phyloP scores from a whole-genome alignment of 139 green algal genomes.

The Gonium pectorale region DNA sequence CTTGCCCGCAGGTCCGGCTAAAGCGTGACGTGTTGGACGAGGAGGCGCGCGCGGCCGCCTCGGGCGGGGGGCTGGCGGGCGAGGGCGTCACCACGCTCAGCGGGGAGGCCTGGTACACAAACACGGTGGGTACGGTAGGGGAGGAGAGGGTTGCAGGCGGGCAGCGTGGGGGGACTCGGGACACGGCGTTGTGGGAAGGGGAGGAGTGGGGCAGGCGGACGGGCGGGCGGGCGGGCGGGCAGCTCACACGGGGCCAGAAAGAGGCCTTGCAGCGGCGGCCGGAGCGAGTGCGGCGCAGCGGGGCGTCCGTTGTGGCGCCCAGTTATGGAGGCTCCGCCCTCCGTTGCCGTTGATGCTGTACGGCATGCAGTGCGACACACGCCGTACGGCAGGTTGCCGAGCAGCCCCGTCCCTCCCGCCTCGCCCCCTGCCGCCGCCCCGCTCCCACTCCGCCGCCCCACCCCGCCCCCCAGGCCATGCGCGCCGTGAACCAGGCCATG shows the following conservation, averaged over 20 bases:
- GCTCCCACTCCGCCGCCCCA: neutral
- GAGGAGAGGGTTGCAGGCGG: conserved; percentile 68
- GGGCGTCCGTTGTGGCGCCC: too few species aligned
- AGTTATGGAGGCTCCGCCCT: too few species aligned
- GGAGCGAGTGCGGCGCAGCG: too few species aligned
- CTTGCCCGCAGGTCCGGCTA: conserved; percentile 72
- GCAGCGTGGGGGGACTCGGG: conserved; percentile 72
- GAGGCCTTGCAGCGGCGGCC: too few species aligned
- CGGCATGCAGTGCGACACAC: too few species aligned
- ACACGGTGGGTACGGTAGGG: conserved; percentile 29
- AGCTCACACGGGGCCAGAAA: too few species aligned
- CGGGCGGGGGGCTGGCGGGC: conserved; percentile 17
- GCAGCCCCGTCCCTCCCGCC: too few species aligned
- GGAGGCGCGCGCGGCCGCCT: conserved; percentile 38
- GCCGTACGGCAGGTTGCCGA: too few species aligned
- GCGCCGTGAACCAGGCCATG: conserved; percentile 97
- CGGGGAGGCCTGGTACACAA: conserved; percentile 51
- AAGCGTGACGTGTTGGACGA: conserved; percentile 91
- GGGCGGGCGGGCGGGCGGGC: neutral
- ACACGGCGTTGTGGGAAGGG: neutral
- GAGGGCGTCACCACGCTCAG: conserved; percentile 15
- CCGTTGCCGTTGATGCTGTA: too few species aligned
- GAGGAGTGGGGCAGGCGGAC: neutral
- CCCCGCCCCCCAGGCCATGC: conserved; percentile 56
- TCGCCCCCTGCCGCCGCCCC: neutral